Evolutionary conservation across 257 asterid genomes (phyloP), one percentile per base, ranked within the genome.

Genomic region (Scutellaria barbata): DNA sequence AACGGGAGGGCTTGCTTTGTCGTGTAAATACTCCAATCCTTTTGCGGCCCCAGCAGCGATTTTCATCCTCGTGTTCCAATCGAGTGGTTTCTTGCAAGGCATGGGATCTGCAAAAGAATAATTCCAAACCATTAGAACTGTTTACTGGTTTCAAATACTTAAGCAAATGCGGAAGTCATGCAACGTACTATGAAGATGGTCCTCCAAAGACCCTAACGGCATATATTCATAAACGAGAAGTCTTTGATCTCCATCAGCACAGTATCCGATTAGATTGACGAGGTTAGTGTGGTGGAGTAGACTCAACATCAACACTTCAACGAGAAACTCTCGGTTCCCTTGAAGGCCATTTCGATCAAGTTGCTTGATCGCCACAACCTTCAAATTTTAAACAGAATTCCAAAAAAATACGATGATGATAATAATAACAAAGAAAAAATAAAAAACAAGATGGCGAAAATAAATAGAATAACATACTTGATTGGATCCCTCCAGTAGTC

Each of bases 41-140:
- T 78, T 89, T 46, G 99, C 96, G 4, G 99, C 96, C 73, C 99
- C 99, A 6, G 98, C 93, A 35, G 97, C 99, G 47, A 94, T 92
- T 83, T 69, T 92, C 99, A 94, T 94, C 74, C 99, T 83, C 6
- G 93, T 83, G 82, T 81, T 92, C 99, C 99, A 94, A 74, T 92
- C 96, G 7, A 94, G 91, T 43, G 51, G 75, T 65, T 75, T 78
- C 74, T 79, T 83, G 18, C 89, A 88, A 9, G 90, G 89, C 45
- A 81, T 57, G 6, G 87, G 86, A 82, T 86, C 98, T 93, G 80
- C 70, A 73, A 13, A 74, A 59, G 30, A 35, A 58, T 33, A 53
- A 71, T 54, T 67, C 16, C 46, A 52, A 55, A 62, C 42, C 13
- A 71, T 71, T 17, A 25, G 30, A 17, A 63, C 11, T 11, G 69